Conservation (phyloP, 202 grass and related monocot genomes). For the Hordeum pubiflorum region DNA sequence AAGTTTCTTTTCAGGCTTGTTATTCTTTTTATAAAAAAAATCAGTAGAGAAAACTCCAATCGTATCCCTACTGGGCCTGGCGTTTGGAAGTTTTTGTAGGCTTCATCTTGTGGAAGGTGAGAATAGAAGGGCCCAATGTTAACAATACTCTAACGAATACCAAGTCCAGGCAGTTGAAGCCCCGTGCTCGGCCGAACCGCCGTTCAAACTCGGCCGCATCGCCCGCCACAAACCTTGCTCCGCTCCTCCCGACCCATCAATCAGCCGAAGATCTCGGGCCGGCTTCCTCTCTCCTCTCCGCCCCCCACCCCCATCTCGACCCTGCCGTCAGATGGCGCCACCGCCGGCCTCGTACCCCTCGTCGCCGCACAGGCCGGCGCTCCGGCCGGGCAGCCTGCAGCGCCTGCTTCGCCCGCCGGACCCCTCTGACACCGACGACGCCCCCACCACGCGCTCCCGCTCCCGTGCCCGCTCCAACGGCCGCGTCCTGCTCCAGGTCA, state of each 20-base stretch:
- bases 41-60: no score
- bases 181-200: not conserved
- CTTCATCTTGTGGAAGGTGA: no score
- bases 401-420: slow-evolving; percentile 52
- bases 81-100: no score
- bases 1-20: no score
- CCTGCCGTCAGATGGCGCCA: slow-evolving; percentile 11
- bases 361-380: slow-evolving; percentile 39
- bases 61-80: no score
- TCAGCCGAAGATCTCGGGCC: not conserved
- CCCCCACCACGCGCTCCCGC: not conserved
- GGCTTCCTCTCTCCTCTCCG: slow-evolving; percentile 6
- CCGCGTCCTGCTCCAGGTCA: slow-evolving; percentile 63
- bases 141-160: no score
- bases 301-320: not conserved
- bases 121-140: no score
- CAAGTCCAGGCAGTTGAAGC: no score
- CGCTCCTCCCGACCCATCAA: not conserved
- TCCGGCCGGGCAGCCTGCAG: slow-evolving; percentile 52
- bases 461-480: not conserved
- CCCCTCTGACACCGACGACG: slow-evolving; percentile 19
- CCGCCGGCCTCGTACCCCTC: slow-evolving; percentile 15
- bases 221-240: slow-evolving; percentile 40
- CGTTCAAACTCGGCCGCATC: slow-evolving; percentile 26
- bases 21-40: no score